Evolutionary conservation across 192 early-diverging fungal species (phyloP), one percentile per base, ranked within the genome.

Genomic region (Coemansia sp.): DNA sequence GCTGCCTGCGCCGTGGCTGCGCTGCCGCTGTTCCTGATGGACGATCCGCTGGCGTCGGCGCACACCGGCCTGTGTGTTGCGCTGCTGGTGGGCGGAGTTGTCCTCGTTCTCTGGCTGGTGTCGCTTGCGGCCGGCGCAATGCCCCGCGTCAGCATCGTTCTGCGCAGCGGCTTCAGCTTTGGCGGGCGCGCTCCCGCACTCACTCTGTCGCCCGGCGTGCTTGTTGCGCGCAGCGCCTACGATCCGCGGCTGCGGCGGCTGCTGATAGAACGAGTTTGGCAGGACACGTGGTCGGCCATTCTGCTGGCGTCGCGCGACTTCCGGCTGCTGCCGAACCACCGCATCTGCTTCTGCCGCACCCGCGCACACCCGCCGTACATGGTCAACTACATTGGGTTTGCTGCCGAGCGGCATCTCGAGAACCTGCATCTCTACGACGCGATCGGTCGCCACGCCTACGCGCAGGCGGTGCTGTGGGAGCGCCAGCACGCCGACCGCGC

Each of bases 271-370:
- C 78, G 89, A 5, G 83, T 90, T 56, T 90, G 89, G 89, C 89
- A 90, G 70, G 89, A 90, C 40, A 88, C 89, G 13, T 90, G 89
- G 89, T 86, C 87, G 4, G 86, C 85, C 39, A 78, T 85, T 4
- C 63, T 90, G 26, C 68, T 90, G 18, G 85, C 78, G 11, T 83
- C 82, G 65, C 84, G 86, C 21, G 76, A 85, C 55, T 89, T 86
- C 70, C 78, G 87, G 45, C 77, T 89, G 64, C 80, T 86, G 36
- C 65, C 73, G 0, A 73, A 70, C 57, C 84, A 85, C 65, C 75
- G 81, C 8, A 65, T 90, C 18, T 77, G 76, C 21, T 90, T 86
- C 74, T 82, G 76, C 32, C 71, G 78, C 32, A 82, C 83, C 1
- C 73, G 64, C 3, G 75, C 74, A 67, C 84, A 87, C n/a, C 88